Conservation (phyloP, 179 eudicot species). For the Patellifolia procumbens region DNA sequence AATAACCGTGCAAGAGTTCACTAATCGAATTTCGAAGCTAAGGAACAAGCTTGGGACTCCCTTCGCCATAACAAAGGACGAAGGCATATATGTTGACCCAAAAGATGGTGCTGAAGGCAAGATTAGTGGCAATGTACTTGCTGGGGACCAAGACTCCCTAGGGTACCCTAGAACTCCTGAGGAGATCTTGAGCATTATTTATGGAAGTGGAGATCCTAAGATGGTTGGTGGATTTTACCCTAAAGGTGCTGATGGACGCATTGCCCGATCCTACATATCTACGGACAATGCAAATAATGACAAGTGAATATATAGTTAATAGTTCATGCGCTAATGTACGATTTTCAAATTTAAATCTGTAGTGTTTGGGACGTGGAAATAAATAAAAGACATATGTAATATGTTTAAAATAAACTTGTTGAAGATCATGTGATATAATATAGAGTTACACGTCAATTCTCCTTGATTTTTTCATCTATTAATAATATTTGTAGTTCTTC, state of each 20-base stretch:
- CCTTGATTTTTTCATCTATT: no score
- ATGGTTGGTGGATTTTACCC: slow-evolving; percentile 78
- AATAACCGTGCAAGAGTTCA: slow-evolving; percentile 63
- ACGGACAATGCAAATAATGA: no score
- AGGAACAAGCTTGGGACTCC: slow-evolving; percentile 67
- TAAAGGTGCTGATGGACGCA: slow-evolving; percentile 58
- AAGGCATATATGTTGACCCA: slow-evolving; percentile 49
- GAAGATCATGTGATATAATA: no score
- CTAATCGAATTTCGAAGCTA: slow-evolving; percentile 52
- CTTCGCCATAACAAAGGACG: slow-evolving; percentile 58
- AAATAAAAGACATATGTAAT: no score
- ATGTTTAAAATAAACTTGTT: no score
- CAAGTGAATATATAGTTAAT: no score
- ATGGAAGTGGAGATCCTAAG: slow-evolving; percentile 52
- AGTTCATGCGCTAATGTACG: no score
- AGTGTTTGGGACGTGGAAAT: no score
- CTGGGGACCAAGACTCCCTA: slow-evolving; percentile 49
- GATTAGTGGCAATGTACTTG: slow-evolving; percentile 54
- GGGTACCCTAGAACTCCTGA: slow-evolving; percentile 61
- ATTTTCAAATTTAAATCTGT: no score
- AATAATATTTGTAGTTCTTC: no score
- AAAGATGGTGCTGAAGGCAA: slow-evolving; percentile 53
- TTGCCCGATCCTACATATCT: slow-evolving; percentile 61
- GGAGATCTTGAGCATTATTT: slow-evolving; percentile 67
- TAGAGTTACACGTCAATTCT: no score